These are phyloP conservation scores for Calcarisporium arbuscula DNA, from an alignment of 2,329 filamentous ascomycete species.

Conservation along the genomic window DNA sequence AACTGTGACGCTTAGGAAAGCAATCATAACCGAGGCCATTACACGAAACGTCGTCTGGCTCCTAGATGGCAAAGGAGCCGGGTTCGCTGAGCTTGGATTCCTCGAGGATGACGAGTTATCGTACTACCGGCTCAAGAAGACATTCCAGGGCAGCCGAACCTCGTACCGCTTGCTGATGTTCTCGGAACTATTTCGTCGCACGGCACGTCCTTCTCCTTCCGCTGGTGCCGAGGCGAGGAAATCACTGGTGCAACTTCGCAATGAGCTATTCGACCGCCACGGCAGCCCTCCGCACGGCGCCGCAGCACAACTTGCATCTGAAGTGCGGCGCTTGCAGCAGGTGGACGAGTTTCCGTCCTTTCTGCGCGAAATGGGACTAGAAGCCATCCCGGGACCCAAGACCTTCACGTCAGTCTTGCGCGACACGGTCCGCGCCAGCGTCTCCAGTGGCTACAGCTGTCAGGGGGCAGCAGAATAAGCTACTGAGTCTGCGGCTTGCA, in stretches of 20 bases:
- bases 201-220: constrained; percentile 29
- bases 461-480: constrained; percentile 3
- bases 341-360: constrained; percentile 37
- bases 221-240: constrained; percentile 14
- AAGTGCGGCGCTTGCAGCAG: constrained; percentile 35
- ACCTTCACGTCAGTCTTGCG: constrained; percentile 27
- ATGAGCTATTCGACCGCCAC: constrained; percentile 39
- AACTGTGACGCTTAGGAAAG: constrained; percentile 29
- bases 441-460: constrained; percentile 23
- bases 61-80: constrained; percentile 30
- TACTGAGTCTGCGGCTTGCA: constrained; percentile 4
- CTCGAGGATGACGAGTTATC: constrained; percentile 35
- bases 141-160: constrained; percentile 37
- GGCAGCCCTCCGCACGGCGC: constrained; percentile 36
- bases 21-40: constrained; percentile 42
- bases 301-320: constrained; percentile 31
- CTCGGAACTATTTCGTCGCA: constrained; percentile 41
- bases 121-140: constrained; percentile 38
- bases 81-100: constrained; percentile 38
- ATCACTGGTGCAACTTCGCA: constrained; percentile 30
- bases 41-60: constrained; percentile 47
- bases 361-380: constrained; percentile 35
- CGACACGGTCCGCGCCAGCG: constrained; percentile 25
- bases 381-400: constrained; percentile 12
- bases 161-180: constrained; percentile 49